A percentile compares a stretch with the other conserved stretches of the same genome.
phyloP scores from a whole-genome alignment of 768 basidiomycete genomes.

The Mycena belliarum region DNA sequence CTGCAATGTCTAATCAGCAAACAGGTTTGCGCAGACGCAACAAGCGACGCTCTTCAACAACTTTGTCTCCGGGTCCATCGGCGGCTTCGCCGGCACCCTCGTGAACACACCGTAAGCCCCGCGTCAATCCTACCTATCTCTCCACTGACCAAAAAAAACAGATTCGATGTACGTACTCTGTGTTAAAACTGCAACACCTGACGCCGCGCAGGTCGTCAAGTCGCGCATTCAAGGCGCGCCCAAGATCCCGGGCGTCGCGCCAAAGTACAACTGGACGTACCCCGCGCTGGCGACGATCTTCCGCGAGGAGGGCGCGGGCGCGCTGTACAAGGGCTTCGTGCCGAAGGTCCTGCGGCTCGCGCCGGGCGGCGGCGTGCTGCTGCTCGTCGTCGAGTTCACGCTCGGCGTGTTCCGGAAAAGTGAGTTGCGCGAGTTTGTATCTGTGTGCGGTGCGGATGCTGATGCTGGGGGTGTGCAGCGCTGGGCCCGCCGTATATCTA shows the following conservation, averaged over 20 bases:
- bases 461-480: slow-evolving; percentile 27
- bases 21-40: slow-evolving; percentile 63
- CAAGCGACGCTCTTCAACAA: slow-evolving; percentile 83
- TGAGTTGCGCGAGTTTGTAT: slow-evolving; percentile 29
- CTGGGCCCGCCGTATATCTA: slow-evolving; percentile 57
- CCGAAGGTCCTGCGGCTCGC: slow-evolving; percentile 95
- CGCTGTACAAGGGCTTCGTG: slow-evolving; percentile 93
- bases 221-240: slow-evolving; percentile 86
- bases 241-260: slow-evolving; percentile 65
- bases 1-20: neutral
- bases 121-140: neutral
- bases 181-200: neutral
- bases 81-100: slow-evolving; percentile 86
- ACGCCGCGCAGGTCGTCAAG: slow-evolving; percentile 75
- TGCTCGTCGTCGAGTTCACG: slow-evolving; percentile 92
- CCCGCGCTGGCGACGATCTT: slow-evolving; percentile 81
- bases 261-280: slow-evolving; percentile 96
- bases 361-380: slow-evolving; percentile 91
- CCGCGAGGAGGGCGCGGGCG: slow-evolving; percentile 82
- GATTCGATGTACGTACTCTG: slow-evolving; percentile 12
- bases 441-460: slow-evolving; percentile 1
- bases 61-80: slow-evolving; percentile 86
- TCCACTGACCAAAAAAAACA: neutral
- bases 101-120: slow-evolving; percentile 85
- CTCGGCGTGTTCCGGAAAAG: slow-evolving; percentile 74